phyloP scores from a whole-genome alignment of 169 alveolate species.

The Cryptosporidium parvum region DNA sequence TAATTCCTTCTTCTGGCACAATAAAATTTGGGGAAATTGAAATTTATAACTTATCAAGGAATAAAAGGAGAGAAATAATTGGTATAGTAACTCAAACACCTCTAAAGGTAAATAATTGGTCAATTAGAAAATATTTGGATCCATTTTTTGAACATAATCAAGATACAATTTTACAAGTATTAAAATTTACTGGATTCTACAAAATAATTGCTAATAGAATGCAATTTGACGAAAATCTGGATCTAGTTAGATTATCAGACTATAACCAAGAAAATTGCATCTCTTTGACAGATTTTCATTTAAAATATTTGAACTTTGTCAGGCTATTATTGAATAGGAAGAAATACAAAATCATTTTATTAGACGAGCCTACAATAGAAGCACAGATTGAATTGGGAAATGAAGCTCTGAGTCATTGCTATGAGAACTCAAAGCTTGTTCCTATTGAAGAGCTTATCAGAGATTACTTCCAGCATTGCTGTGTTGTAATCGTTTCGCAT shows the following conservation, averaged over 20 bases:
- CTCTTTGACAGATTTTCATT: constrained; percentile 7
- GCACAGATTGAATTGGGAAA: background rate
- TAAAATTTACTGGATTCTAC: constrained; percentile 11
- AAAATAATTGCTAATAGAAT: background rate
- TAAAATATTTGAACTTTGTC: constrained; percentile 24
- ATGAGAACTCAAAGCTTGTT: background rate
- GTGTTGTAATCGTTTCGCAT: constrained; percentile 39
- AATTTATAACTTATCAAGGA: constrained; percentile 2
- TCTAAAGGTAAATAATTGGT: constrained; percentile 15
- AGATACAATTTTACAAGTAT: background rate
- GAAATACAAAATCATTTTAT: constrained; percentile 4
- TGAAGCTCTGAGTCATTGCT: background rate
- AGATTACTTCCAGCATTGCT: constrained; percentile 28
- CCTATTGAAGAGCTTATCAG: constrained; percentile 47
- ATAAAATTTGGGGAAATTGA: constrained; percentile 19
- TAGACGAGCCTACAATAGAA: constrained; percentile 39
- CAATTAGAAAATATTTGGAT: constrained; percentile 52
- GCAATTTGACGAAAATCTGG: background rate
- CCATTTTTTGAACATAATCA: background rate
- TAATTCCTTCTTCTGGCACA: constrained; percentile 11
- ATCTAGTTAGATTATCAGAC: constrained; percentile 9
- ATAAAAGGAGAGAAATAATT: constrained; percentile 8
- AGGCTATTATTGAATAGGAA: constrained; percentile 29
- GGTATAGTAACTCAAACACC: constrained; percentile 44
- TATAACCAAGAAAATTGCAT: background rate